Evolutionary conservation across 2,329 filamentous ascomycete species (phyloP), one percentile per base, ranked within the genome.

Genomic region (Didymella sp.): DNA sequence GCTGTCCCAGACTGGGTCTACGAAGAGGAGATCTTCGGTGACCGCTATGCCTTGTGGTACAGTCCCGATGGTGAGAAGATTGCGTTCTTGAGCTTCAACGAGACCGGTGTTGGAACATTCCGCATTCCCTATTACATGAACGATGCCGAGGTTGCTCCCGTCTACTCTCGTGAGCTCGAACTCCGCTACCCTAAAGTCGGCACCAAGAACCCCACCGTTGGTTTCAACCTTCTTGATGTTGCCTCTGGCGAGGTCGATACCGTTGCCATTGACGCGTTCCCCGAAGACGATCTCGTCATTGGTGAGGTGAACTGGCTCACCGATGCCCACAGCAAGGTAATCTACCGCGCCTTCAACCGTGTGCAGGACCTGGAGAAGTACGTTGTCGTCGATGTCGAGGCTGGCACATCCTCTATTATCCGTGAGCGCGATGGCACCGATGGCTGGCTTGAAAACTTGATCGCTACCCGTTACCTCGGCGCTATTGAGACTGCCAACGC

Each of bases 241-340:
- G 77, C 76, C 3, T 78, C 78, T 2, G 76, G 79, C 6, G 73
- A 82, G 38, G 75, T 78, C 42, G 76, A 76, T 1, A 66, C 78
- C 0, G 75, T 89, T 2, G 70, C 81, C 0, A 80, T 88, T 19
- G 80, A 85, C 15, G 85, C 82, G 0, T 90, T 87, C 68, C 76
- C 82, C 8, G 77, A 80, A 0, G 81, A 88, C 8, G 84, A 90
- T 50, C 77, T 87, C 24, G 83, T 90, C 45, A 82, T 90, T 46
- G 87, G 87, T 2, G 87, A 90, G 69, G 83, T 90, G 4, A 81
- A 83, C 0, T 90, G 88, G 88, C 77, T 89, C 19, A 89, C 87
- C 0, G 81, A 85, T 7, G 76, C 77, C 5, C 86, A 89, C 68
- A 77, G 80, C n/a, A 82, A 81, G 37, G 78, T 90, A 35, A 79